phyloP scores from a whole-genome alignment of 192 early-diverging fungal genomes.

The Lobosporangium transversale region DNA sequence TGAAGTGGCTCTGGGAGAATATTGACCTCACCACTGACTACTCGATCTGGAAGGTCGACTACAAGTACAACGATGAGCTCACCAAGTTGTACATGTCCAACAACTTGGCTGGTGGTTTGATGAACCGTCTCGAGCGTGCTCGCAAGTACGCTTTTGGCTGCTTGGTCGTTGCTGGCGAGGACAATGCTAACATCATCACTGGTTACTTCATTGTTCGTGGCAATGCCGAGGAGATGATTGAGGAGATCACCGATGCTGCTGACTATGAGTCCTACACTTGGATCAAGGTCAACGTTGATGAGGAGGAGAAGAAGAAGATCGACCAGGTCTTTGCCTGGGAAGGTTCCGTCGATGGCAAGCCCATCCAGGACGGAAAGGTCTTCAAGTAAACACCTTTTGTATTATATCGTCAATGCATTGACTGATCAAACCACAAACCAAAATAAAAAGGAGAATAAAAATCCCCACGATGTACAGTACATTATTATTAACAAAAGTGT shows the following conservation, averaged over 20 bases:
- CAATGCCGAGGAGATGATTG: slow-evolving; percentile 41
- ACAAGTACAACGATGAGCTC: slow-evolving; percentile 97
- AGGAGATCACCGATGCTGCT: slow-evolving; percentile 71
- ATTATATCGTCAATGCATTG: too few species aligned
- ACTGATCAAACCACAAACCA: too few species aligned
- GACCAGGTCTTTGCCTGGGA: slow-evolving; percentile 79
- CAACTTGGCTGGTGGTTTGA: slow-evolving; percentile 96
- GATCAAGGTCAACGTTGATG: slow-evolving; percentile 75
- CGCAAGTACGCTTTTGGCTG: slow-evolving; percentile 96
- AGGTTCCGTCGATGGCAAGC: slow-evolving; percentile 75
- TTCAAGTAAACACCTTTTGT: slow-evolving; percentile 77
- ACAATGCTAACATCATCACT: slow-evolving; percentile 89
- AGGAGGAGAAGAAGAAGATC: slow-evolving; percentile 58
- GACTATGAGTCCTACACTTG: slow-evolving; percentile 93
- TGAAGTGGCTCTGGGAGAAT: slow-evolving; percentile 96
- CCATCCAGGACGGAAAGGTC: slow-evolving; percentile 86
- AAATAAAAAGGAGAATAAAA: too few species aligned
- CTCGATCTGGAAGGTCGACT: slow-evolving; percentile 92
- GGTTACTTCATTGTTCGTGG: slow-evolving; percentile 97
- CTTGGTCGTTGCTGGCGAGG: slow-evolving; percentile 82
- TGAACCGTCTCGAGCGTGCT: slow-evolving; percentile 89
- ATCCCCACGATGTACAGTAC: too few species aligned
- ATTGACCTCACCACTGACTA: slow-evolving; percentile 82
- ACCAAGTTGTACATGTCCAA: slow-evolving; percentile 89
- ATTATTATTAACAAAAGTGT: too few species aligned